phyloP scores from a whole-genome alignment of 805 yeast species.

The Monosporozyma siamensis region DNA sequence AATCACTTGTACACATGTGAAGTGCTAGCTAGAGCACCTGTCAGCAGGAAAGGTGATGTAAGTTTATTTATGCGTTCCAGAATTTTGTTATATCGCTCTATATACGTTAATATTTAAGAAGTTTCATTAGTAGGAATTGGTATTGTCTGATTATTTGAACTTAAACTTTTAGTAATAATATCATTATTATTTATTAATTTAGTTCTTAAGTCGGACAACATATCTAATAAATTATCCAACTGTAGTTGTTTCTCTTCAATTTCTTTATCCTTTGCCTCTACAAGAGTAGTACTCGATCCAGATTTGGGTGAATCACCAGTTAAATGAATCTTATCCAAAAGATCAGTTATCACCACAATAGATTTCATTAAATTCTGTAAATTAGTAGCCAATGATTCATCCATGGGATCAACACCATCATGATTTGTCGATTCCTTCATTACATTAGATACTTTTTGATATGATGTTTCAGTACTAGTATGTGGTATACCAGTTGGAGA shows the following conservation, averaged over 20 bases:
- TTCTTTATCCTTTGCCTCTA: neutral
- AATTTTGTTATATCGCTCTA: too few species aligned
- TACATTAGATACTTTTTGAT: neutral
- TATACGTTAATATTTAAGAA: too few species aligned
- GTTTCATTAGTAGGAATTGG: neutral
- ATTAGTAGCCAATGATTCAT: neutral
- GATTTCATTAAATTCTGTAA: conserved; percentile 2
- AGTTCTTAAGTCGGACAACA: neutral
- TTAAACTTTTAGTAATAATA: neutral
- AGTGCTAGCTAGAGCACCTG: too few species aligned
- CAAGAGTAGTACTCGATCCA: neutral
- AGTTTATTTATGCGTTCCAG: too few species aligned
- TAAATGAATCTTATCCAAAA: neutral
- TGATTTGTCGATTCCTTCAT: too few species aligned
- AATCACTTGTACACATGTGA: too few species aligned
- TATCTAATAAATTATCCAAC: neutral
- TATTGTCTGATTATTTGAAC: neutral
- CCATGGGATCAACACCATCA: neutral
- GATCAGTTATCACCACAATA: conserved; percentile 2
- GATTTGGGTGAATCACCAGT: neutral
- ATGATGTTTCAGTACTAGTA: neutral
- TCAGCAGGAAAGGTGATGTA: too few species aligned
- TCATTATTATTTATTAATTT: neutral
- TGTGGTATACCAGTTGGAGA: neutral
- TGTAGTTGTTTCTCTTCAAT: neutral